These are phyloP conservation scores for Pichia sp. DNA, from an alignment of 1,139 yeast species.

Conservation along the genomic window DNA sequence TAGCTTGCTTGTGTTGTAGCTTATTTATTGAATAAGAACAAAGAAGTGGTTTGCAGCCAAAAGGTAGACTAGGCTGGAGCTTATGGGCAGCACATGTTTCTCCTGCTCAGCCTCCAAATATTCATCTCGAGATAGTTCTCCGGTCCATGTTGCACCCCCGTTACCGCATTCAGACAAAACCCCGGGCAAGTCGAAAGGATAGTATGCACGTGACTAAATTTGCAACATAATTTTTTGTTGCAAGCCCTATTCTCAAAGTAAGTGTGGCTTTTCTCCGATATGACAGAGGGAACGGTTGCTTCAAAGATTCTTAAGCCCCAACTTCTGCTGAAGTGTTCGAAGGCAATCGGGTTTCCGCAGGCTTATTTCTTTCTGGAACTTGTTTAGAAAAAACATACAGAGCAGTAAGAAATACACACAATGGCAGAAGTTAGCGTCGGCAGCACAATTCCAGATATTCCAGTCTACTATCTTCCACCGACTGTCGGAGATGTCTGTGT, in stretches of 20 bases:
- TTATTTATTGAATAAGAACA: too few relatives aligned
- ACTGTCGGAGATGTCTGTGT: slow-evolving; percentile 14
- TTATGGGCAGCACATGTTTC: too few relatives aligned
- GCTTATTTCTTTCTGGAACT: too few relatives aligned
- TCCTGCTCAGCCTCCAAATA: background rate
- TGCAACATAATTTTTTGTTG: background rate
- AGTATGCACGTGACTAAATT: background rate
- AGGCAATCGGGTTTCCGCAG: too few relatives aligned
- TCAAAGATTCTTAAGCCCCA: background rate
- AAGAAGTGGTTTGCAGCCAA: too few relatives aligned
- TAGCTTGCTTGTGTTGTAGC: too few relatives aligned
- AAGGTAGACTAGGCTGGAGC: too few relatives aligned
- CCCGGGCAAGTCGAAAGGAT: background rate
- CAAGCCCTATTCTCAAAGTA: background rate
- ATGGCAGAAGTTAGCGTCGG: slow-evolving; percentile 9
- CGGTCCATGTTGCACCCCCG: background rate
- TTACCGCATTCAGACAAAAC: background rate
- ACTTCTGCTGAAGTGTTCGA: too few relatives aligned
- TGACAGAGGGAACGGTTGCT: background rate
- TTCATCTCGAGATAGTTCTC: background rate
- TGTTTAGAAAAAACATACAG: too few relatives aligned
- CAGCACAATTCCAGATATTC: slow-evolving; percentile 6
- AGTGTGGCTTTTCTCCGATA: background rate
- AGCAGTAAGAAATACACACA: background rate
- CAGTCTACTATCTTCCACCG: slow-evolving; percentile 16